Evolutionary conservation across 331 rosid genomes (phyloP).

Genomic region (Erythrophleum ivorense): DNA sequence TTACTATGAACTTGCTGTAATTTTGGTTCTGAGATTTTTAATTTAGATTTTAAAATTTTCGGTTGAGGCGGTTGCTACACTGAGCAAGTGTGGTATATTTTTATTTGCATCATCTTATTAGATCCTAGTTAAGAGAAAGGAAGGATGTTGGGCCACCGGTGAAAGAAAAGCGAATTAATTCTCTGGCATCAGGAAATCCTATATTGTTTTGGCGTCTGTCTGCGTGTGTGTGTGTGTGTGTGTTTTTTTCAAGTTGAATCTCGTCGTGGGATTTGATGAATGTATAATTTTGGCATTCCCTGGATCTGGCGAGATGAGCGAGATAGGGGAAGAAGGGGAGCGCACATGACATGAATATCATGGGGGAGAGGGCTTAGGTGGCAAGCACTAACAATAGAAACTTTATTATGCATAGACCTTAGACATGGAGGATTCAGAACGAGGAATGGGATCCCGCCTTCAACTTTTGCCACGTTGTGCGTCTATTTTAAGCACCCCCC

Average conservation of each 20-base stretch:
- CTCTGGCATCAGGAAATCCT: not conserved
- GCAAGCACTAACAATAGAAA: conserved; percentile 22
- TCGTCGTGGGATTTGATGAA: not conserved
- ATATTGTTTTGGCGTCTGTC: not conserved
- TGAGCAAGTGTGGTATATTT: not conserved
- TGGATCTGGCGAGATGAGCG: not conserved
- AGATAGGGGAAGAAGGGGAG: not conserved
- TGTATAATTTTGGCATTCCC: no score
- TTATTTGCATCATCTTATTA: not conserved
- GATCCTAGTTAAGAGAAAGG: not conserved
- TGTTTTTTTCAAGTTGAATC: not conserved
- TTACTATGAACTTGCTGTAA: conserved; percentile 47
- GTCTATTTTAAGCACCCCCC: conserved; percentile 1
- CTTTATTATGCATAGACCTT: no score
- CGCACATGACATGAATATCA: conserved; percentile 37
- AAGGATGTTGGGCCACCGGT: not conserved
- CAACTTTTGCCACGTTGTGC: conserved; percentile 37
- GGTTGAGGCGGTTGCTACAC: not conserved
- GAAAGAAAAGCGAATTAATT: not conserved
- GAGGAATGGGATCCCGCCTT: not conserved
- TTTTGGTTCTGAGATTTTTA: conserved; percentile 44
- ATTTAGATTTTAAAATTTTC: conserved; percentile 33
- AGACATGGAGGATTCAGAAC: no score
- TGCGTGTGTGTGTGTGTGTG: not conserved
- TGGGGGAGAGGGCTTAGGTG: conserved; percentile 40